phyloP scores from a whole-genome alignment of 1,139 yeast genomes.

The Pichia sp. region DNA sequence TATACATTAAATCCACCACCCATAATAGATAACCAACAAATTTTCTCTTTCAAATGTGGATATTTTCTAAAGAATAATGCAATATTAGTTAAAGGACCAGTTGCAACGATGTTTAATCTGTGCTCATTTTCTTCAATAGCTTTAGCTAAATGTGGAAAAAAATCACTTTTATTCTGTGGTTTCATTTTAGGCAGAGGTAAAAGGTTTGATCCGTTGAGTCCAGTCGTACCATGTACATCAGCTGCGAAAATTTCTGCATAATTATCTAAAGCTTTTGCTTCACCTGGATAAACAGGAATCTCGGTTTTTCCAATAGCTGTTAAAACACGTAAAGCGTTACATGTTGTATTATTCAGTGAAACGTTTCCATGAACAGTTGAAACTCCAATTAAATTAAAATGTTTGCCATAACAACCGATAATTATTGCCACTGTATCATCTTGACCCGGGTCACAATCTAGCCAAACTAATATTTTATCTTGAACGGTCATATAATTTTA shows the following conservation, averaged over 20 bases:
- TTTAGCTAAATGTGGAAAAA: constrained; percentile 51
- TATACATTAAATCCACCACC: constrained; percentile 59
- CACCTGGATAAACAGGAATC: constrained; percentile 67
- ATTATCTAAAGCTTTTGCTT: constrained; percentile 48
- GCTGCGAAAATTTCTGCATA: constrained; percentile 39
- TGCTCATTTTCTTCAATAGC: constrained; percentile 41
- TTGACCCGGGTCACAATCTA: constrained; percentile 93
- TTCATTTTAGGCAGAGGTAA: constrained; percentile 43
- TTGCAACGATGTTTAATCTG: constrained; percentile 52
- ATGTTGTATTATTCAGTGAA: constrained; percentile 58
- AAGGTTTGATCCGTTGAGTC: constrained; percentile 65
- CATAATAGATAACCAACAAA: constrained; percentile 59
- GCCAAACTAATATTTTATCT: constrained; percentile 58
- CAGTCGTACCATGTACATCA: constrained; percentile 66
- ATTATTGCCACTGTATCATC: constrained; percentile 81
- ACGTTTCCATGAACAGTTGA: constrained; percentile 84
- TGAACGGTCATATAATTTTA: not conserved
- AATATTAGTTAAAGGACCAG: constrained; percentile 71
- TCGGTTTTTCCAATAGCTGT: constrained; percentile 48
- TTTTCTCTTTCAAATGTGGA: constrained; percentile 44
- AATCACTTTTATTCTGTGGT: constrained; percentile 33
- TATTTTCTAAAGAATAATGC: constrained; percentile 45
- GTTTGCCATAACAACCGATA: constrained; percentile 53
- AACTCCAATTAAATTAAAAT: constrained; percentile 59
- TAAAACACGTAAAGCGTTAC: constrained; percentile 60